phyloP scores from a whole-genome alignment of 2,329 filamentous ascomycete species.

The Talaromyces sp. region DNA sequence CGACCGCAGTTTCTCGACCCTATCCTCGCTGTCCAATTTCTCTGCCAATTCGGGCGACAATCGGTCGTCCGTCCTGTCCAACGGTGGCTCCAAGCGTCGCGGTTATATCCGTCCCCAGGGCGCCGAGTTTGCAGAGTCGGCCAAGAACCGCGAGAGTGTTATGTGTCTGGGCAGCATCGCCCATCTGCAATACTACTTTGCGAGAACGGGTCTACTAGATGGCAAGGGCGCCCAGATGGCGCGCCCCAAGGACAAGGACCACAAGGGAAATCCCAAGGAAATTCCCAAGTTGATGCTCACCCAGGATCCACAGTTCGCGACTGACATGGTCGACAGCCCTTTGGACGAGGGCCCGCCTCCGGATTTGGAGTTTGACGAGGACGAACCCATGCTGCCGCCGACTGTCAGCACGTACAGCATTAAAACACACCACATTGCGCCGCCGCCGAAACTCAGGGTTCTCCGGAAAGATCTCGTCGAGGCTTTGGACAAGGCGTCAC shows the following conservation, averaged over 20 bases:
- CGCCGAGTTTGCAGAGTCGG: constrained; percentile 85
- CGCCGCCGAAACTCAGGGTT: constrained; percentile 74
- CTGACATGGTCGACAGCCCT: constrained; percentile 48
- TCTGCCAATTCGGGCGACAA: constrained; percentile 33
- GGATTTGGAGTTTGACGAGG: constrained; percentile 50
- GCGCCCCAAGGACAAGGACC: constrained; percentile 56
- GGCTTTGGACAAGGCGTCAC: constrained; percentile 62
- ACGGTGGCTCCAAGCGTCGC: constrained; percentile 50
- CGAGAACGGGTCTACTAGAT: constrained; percentile 84
- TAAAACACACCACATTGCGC: constrained; percentile 72
- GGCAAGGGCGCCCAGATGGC: constrained; percentile 85
- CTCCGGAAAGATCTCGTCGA: constrained; percentile 65
- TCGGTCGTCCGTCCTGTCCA: constrained; percentile 37
- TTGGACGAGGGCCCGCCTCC: constrained; percentile 34
- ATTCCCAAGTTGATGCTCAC: constrained; percentile 36
- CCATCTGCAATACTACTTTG: constrained; percentile 97
- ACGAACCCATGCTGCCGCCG: constrained; percentile 82
- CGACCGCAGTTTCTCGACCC: constrained; percentile 40
- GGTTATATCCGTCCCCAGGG: constrained; percentile 85
- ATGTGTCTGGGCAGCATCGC: constrained; percentile 95
- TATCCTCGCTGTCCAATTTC: constrained; percentile 40
- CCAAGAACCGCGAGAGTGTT: constrained; percentile 85
- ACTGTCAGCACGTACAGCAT: constrained; percentile 94
- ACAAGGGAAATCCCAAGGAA: constrained; percentile 34
- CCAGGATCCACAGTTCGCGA: constrained; percentile 29